Evolutionary conservation across 352 stramenopile genomes (phyloP).

Genomic region (Phytophthora tentaculata): DNA sequence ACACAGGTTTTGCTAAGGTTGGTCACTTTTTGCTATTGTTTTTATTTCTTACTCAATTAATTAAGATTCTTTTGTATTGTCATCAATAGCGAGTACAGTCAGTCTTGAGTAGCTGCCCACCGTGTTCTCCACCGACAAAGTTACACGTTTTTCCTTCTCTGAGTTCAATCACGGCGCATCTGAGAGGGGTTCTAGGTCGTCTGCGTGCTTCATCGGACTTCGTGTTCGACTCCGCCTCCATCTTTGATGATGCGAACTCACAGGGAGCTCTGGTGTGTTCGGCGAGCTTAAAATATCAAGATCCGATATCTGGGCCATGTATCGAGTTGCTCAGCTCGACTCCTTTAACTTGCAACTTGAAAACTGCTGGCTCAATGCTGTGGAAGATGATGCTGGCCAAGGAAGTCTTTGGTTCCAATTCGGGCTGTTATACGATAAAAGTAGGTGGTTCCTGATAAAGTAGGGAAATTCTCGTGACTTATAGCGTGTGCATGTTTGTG

Average conservation of each 20-base stretch:
- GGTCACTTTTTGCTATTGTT: not conserved
- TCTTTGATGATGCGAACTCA: not conserved
- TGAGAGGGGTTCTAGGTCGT: not conserved
- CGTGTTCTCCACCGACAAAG: not conserved
- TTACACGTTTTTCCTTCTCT: not conserved
- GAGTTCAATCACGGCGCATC: not conserved
- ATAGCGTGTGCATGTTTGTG: no score
- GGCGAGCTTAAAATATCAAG: constrained; percentile 8
- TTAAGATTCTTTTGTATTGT: no score
- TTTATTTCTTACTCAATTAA: not conserved
- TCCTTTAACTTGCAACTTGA: constrained; percentile 10
- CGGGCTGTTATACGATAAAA: constrained; percentile 22
- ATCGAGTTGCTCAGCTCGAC: constrained; percentile 24
- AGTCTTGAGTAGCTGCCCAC: not conserved
- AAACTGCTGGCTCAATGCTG: constrained; percentile 7
- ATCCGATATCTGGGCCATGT: constrained; percentile 15
- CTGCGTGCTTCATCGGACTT: not conserved
- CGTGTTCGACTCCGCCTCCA: not conserved
- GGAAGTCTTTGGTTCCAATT: constrained; percentile 22
- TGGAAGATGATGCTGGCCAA: constrained; percentile 28
- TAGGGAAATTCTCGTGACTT: not conserved
- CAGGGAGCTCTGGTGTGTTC: not conserved
- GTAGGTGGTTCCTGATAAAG: not conserved
- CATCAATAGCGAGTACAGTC: not conserved
- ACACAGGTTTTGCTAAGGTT: not conserved